phyloP scores from a whole-genome alignment of 2,329 filamentous ascomycete species.

The Aspergillus hiratsukae region DNA sequence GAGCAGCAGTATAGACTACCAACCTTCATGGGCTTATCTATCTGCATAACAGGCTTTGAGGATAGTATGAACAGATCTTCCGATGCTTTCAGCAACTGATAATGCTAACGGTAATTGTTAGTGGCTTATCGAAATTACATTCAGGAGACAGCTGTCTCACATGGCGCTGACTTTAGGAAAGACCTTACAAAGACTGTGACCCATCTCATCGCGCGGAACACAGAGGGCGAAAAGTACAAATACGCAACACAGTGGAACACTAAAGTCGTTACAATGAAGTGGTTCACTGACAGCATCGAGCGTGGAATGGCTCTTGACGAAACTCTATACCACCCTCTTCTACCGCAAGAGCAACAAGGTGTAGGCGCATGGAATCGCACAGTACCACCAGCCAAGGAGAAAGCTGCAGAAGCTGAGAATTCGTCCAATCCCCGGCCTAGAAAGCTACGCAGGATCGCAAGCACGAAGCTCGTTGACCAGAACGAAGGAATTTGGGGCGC shows the following conservation, averaged over 20 bases:
- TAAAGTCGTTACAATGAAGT: constrained; percentile 73
- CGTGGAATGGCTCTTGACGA: constrained; percentile 91
- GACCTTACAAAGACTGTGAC: constrained; percentile 83
- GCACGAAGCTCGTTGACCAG: constrained; percentile 74
- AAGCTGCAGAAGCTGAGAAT: constrained; percentile 41
- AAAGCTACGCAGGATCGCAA: constrained; percentile 83
- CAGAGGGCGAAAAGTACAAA: constrained; percentile 83
- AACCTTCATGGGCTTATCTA: constrained; percentile 50
- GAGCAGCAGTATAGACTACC: constrained; percentile 54
- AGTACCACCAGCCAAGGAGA: constrained; percentile 23
- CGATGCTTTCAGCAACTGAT: constrained; percentile 1
- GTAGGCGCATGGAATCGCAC: constrained; percentile 67
- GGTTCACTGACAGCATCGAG: constrained; percentile 77
- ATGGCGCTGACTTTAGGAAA: constrained; percentile 80
- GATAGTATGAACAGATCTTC: constrained; percentile 46
- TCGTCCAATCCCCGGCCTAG: constrained; percentile 59
- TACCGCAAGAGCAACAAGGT: constrained; percentile 68
- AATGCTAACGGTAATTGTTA: constrained; percentile 26
- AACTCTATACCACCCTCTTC: constrained; percentile 69
- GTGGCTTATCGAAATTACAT: constrained; percentile 65
- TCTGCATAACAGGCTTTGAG: constrained; percentile 68
- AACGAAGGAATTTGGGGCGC: constrained; percentile 85
- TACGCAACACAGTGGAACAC: constrained; percentile 82
- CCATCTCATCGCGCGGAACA: constrained; percentile 75
- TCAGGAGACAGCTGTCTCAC: constrained; percentile 59